Conservation (phyloP, 1,139 yeast species). For the Geotrichum klebahnii region DNA sequence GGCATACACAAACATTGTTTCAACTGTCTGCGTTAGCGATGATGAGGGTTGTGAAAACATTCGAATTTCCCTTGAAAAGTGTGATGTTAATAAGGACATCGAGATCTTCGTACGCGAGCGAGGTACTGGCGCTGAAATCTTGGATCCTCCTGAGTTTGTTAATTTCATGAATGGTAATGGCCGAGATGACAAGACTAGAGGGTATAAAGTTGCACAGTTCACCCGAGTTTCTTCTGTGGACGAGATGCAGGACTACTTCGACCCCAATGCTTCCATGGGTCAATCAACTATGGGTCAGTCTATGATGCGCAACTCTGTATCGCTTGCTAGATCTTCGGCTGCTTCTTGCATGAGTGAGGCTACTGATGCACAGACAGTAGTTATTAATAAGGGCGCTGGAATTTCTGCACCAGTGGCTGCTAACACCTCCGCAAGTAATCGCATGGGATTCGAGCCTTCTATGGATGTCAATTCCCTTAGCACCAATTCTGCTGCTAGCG, state of each 20-base stretch:
- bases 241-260: slow-evolving; percentile 12
- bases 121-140: slow-evolving; percentile 66
- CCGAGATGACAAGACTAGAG: slow-evolving; percentile 3
- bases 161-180: slow-evolving; percentile 48
- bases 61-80: slow-evolving; percentile 62
- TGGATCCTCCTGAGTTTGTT: slow-evolving; percentile 53
- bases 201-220: slow-evolving; percentile 17
- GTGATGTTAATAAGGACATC: slow-evolving; percentile 61
- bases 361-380: slow-evolving; percentile 12
- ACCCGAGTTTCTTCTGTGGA: slow-evolving; percentile 11
- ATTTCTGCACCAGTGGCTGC: background rate
- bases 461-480: slow-evolving; percentile 10
- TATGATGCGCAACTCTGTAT: slow-evolving; percentile 6
- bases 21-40: slow-evolving; percentile 72
- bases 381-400: slow-evolving; percentile 7
- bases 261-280: slow-evolving; percentile 8
- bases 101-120: slow-evolving; percentile 51
- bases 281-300: slow-evolving; percentile 1
- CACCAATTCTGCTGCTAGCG: slow-evolving; percentile 8
- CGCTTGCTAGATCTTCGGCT: slow-evolving; percentile 11
- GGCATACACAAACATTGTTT: slow-evolving; percentile 73
- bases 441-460: background rate
- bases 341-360: slow-evolving; percentile 16
- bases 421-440: no score
- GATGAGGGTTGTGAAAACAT: slow-evolving; percentile 73